phyloP scores from a whole-genome alignment of 352 stramenopile species.

The Globisporangium mamillatum region DNA sequence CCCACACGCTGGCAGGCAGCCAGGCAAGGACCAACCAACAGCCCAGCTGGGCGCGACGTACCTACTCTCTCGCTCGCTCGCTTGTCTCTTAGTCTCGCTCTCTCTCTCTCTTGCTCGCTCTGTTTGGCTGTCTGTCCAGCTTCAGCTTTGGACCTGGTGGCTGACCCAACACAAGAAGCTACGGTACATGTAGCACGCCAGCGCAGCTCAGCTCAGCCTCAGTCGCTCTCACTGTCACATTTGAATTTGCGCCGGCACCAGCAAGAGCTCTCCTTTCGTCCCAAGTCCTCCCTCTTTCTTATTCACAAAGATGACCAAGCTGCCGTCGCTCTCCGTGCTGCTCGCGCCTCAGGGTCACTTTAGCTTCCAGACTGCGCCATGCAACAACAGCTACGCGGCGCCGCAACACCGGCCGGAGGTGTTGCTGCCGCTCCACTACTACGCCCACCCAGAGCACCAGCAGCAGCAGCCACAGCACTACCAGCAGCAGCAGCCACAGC shows the following conservation, averaged over 20 bases:
- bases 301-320: slow-evolving; percentile 9
- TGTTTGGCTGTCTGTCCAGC: neutral
- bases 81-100: too few relatives aligned
- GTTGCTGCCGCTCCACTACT: slow-evolving; percentile 1
- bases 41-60: neutral
- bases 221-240: slow-evolving; percentile 3
- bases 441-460: slow-evolving; percentile 4
- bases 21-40: neutral
- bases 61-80: neutral
- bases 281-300: neutral
- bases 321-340: slow-evolving; percentile 18
- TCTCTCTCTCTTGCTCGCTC: neutral
- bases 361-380: neutral
- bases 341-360: slow-evolving; percentile 10
- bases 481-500: neutral
- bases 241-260: slow-evolving; percentile 9
- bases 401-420: neutral
- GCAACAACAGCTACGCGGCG: neutral
- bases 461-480: neutral
- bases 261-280: neutral
- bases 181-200: neutral
- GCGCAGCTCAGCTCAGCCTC: neutral
- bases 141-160: neutral
- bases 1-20: neutral
- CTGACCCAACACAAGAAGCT: neutral